Base-by-base conservation (phyloP, 208 protist genomes). In the Crithidia fasciculata region DNA sequence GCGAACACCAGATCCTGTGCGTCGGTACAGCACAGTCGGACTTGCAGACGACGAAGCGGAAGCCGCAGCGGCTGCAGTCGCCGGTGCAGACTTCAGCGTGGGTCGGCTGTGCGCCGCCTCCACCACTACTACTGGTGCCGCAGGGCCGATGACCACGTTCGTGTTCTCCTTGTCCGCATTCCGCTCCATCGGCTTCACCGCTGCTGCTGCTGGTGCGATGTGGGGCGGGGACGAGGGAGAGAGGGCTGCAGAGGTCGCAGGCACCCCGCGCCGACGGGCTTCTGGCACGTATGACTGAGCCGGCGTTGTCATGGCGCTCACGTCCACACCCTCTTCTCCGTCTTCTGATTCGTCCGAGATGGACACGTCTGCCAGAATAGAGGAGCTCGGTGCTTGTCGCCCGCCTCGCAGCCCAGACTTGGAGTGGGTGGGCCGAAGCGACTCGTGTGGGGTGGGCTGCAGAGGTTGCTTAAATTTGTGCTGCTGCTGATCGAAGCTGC, bases 301-400 rank as follows among this genome's bases (percentile, higher is more conserved):
- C 9, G 73, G 69, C 8, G 66, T 64, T 6, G 69, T 72, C 12
- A 80, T 45, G 8, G 72, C 65, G 61, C 72, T 80, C 18, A 74
- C 44, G 8, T 67, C 58, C 2, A 80, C 50, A 8, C 56, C 36
- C 28, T 47, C 65, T 18, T 59, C 9, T 3, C 15, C 39, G 0
- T 50, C 43, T 3, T 16, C 36, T 13, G 41, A 50, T 0, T 50
- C n/a, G n/a, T 40, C 55, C 55, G 53, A 69, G 0, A 44, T 53
- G 15, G 40, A 4, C 13, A 40, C 28, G 28, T 28, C 28, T 28
- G 28, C 28, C 28, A 28, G 28, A 28, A 28, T 28, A 1, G 28
- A 28, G 28, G 28, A 28, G 28, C 28, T 28, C 1, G 28, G 28
- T 0, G 28, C 28, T 1, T 28, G 28, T 28, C 28, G 28, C 28